A percentile compares a stretch with the other conserved stretches of the same genome.
phyloP scores from a whole-genome alignment of 768 basidiomycete genomes.

The Boletus rubroflammeus region DNA sequence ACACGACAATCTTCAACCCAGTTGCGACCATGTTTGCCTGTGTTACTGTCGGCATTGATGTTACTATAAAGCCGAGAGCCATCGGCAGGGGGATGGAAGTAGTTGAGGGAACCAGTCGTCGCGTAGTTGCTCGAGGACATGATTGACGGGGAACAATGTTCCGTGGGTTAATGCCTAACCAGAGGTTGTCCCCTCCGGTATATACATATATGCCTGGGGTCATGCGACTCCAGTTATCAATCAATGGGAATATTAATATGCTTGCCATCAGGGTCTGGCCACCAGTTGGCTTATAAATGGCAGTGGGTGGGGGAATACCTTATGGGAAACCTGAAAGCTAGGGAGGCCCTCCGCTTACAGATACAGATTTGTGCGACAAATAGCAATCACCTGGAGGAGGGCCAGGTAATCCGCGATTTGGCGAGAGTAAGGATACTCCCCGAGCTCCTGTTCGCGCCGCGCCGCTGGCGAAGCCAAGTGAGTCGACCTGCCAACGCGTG shows the following conservation, averaged over 20 bases:
- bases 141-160: not conserved
- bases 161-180: slow-evolving; percentile 33
- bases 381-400: not conserved
- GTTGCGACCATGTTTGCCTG: slow-evolving; percentile 17
- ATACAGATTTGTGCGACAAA: not conserved
- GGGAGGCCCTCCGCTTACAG: not conserved
- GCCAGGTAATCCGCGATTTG: not conserved
- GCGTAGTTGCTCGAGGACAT: slow-evolving; percentile 15
- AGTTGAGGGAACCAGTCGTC: slow-evolving; percentile 19
- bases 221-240: not conserved
- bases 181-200: slow-evolving; percentile 12
- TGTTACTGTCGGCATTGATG: slow-evolving; percentile 17
- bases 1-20: slow-evolving; percentile 12
- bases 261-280: not conserved
- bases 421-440: not conserved
- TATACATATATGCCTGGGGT: slow-evolving; percentile 28
- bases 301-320: not conserved
- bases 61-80: slow-evolving; percentile 15
- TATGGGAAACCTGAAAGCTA: too few relatives aligned
- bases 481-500: too few relatives aligned
- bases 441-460: not conserved
- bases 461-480: not conserved
- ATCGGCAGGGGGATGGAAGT: slow-evolving; percentile 16
- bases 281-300: slow-evolving; percentile 1
- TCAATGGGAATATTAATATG: not conserved